These are phyloP conservation scores for Yamadazyma olivae DNA, from an alignment of 805 yeast genomes.

Conservation along the genomic window DNA sequence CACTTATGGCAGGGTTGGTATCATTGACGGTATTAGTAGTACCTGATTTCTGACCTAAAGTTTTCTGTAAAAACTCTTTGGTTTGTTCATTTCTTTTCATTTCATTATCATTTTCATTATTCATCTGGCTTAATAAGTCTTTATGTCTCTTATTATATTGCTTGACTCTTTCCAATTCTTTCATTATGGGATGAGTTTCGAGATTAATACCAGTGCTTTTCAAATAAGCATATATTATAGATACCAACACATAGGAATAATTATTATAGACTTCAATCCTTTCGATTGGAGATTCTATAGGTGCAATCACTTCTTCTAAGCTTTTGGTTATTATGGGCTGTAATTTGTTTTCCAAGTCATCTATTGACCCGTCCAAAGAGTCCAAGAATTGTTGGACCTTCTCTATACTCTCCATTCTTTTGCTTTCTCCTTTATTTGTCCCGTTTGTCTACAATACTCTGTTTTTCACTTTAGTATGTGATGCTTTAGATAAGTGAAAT, in stretches of 20 bases:
- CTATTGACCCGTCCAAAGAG: conserved; percentile 36
- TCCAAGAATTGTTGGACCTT: conserved; percentile 37
- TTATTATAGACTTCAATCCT: conserved; percentile 32
- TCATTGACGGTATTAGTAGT: conserved; percentile 13
- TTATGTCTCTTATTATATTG: conserved; percentile 61
- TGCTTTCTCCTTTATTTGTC: background rate
- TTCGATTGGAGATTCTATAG: conserved; percentile 21
- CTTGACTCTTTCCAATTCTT: conserved; percentile 64
- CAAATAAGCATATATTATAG: conserved; percentile 57
- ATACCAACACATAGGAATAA: conserved; percentile 51
- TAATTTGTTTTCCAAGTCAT: conserved; percentile 31
- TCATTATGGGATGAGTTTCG: conserved; percentile 59
- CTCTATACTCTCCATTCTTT: conserved; percentile 45
- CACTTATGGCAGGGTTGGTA: conserved; percentile 36
- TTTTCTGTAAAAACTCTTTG: conserved; percentile 43
- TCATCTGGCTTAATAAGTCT: conserved; percentile 25
- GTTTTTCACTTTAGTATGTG: background rate
- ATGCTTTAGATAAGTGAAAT: background rate
- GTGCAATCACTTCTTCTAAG: conserved; percentile 35
- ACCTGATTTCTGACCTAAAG: conserved; percentile 35
- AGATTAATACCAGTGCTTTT: conserved; percentile 59
- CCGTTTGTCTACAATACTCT: no score
- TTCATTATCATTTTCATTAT: conserved; percentile 17
- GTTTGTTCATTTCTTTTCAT: conserved; percentile 24
- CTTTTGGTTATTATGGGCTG: conserved; percentile 34